Base-by-base conservation (phyloP, 2,329 filamentous ascomycete genomes). In the Hymenoscyphus fructigenus region DNA sequence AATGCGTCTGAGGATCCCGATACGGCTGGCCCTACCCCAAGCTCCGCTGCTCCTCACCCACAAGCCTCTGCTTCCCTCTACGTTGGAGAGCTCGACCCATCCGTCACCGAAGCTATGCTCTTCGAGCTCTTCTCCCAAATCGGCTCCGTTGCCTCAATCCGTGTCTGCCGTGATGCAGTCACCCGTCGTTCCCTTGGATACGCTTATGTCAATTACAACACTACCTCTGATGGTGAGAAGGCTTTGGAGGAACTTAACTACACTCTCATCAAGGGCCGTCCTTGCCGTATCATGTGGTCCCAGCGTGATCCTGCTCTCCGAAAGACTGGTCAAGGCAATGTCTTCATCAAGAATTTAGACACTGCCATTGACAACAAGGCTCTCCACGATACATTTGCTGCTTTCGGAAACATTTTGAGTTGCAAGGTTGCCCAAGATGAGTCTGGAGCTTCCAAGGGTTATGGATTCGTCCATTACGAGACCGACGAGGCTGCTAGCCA, bases 221-320 rank as follows among this genome's bases (percentile, higher is more conserved):
- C 92, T 80, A 96, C 93, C 68, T 80, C 88, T 69, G 95, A 99
- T 79, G 95, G 95, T 75, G 95, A 99, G 86, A 96, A 96, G 82
- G 95, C 95, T 75, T 89, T 99, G 68, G 95, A 99, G 83, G 95
- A 99, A 83, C 88, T 99, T 75, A 99, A 99, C 88, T 99, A 99
- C 86, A 99, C 95, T 70, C 85, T 97, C 75, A 98, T 99, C 85
- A 98, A 98, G 88, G 93, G 93, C 75, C 93, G 91, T 78, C 94
- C 95, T 67, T 99, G 95, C 91, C 94, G 95, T 77, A 99, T 99
- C 84, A 99, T 99, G 95, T 99, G 95, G 95, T 99, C 95, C 71
- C 95, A 99, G 87, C 95, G 95, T 80, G 95, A 99, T 81, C 95
- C 95, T 72, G 94, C 94, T 79, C 89, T 99, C 75, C 95, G 95